These are phyloP conservation scores for Lepidium africanum DNA, from an alignment of 345 rosid species.

Conservation along the genomic window DNA sequence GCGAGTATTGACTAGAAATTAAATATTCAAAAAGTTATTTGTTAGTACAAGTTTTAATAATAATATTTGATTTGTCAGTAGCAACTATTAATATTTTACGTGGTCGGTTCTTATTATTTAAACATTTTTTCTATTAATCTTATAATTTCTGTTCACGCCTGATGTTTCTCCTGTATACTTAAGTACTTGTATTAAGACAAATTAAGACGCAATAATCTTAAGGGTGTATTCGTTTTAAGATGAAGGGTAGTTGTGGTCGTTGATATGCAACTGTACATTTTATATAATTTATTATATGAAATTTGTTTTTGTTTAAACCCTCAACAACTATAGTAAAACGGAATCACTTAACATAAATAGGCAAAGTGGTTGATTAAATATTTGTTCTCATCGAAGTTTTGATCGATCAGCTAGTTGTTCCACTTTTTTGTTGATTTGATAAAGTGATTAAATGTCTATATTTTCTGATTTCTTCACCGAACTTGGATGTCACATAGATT, in stretches of 20 bases:
- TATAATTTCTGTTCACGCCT: conserved; percentile 19
- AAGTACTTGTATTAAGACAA: conserved; percentile 5
- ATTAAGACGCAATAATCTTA: neutral
- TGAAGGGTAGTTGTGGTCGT: conserved; percentile 9
- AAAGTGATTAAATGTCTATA: no score
- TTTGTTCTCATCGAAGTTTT: no score
- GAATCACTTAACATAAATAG: no score
- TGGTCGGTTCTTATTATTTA: conserved; percentile 24
- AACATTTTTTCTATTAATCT: conserved; percentile 16
- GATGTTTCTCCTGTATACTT: conserved; percentile 7
- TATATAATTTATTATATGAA: neutral
- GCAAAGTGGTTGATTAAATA: no score
- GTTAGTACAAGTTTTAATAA: conserved; percentile 1
- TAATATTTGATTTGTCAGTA: neutral
- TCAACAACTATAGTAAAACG: no score
- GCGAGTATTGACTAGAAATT: conserved; percentile 28
- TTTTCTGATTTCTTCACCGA: no score
- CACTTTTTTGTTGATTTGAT: no score
- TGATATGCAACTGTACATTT: neutral
- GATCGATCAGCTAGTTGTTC: no score
- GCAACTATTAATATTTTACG: conserved; percentile 3
- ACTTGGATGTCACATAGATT: no score
- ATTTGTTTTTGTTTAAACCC: neutral
- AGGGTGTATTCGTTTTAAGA: neutral
- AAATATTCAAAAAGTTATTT: conserved; percentile 12